Conservation (phyloP, 805 yeast species). For the Metschnikowia cerradonensis region DNA sequence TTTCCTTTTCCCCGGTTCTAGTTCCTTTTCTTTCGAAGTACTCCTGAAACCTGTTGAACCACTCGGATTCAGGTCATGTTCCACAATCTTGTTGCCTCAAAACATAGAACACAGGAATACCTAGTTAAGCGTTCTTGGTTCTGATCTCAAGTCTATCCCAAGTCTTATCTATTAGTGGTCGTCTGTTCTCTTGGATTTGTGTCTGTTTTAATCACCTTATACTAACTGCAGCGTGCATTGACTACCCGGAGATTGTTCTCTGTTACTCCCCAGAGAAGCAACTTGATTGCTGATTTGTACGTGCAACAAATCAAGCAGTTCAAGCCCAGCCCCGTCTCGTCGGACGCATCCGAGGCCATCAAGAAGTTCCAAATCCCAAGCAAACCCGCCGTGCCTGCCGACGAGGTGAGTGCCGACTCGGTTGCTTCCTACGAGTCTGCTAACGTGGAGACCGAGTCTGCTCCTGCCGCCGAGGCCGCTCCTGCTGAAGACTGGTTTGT, state of each 20-base stretch:
- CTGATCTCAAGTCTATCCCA: too few species aligned
- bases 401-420: slow-evolving; percentile 67
- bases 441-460: slow-evolving; percentile 63
- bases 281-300: slow-evolving; percentile 81
- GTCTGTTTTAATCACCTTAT: background rate
- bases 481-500: slow-evolving; percentile 74
- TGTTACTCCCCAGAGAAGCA: slow-evolving; percentile 40
- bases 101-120: too few species aligned
- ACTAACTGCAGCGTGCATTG: slow-evolving; percentile 25
- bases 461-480: slow-evolving; percentile 31
- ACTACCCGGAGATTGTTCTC: slow-evolving; percentile 40
- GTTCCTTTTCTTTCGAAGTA: too few species aligned
- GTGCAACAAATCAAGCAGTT: slow-evolving; percentile 81
- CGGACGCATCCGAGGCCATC: slow-evolving; percentile 75
- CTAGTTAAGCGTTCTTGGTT: too few species aligned
- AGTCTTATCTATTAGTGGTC: too few species aligned
- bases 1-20: too few species aligned
- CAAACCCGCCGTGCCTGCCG: slow-evolving; percentile 69
- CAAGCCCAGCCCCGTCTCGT: slow-evolving; percentile 75
- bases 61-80: too few species aligned
- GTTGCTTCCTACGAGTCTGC: slow-evolving; percentile 64
- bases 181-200: background rate
- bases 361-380: slow-evolving; percentile 80
- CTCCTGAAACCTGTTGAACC: too few species aligned
- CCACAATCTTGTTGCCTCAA: too few species aligned